A percentile compares a stretch with the other conserved stretches of the same genome.
phyloP scores from a whole-genome alignment of 192 early-diverging fungal genomes.

The Linnemannia elongata region DNA sequence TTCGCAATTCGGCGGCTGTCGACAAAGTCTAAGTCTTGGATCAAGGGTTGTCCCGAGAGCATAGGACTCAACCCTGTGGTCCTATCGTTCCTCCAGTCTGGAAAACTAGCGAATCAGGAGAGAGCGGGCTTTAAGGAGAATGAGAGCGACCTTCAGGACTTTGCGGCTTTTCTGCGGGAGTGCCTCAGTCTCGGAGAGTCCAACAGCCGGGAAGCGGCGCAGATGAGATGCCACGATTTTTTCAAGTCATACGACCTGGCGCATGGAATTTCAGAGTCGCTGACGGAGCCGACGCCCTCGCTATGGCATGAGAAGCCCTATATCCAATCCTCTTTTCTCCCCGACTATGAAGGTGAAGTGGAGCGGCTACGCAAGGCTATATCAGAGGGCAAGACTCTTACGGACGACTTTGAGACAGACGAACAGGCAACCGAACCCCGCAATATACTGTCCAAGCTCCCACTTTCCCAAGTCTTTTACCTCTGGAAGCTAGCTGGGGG shows the following conservation, averaged over 20 bases:
- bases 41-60: conserved; percentile 37
- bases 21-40: conserved; percentile 35
- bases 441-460: conserved; percentile 56
- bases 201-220: conserved; percentile 23
- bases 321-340: conserved; percentile 57
- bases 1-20: conserved; percentile 51
- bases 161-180: conserved; percentile 19
- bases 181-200: conserved; percentile 22
- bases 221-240: conserved; percentile 29
- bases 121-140: not conserved
- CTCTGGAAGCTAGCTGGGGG: conserved; percentile 78
- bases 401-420: not conserved
- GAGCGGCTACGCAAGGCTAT: conserved; percentile 35
- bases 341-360: conserved; percentile 56
- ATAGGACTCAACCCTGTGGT: conserved; percentile 62
- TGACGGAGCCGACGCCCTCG: not conserved
- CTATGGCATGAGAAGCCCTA: conserved; percentile 55
- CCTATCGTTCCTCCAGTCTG: conserved; percentile 60
- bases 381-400: not conserved
- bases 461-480: conserved; percentile 68
- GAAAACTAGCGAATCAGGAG: conserved; percentile 8
- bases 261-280: not conserved
- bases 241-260: conserved; percentile 23
- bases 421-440: not conserved
- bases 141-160: not conserved